These are phyloP conservation scores for Cerioporus squamosus DNA, from an alignment of 1,284 basidiomycete species.

Conservation along the genomic window DNA sequence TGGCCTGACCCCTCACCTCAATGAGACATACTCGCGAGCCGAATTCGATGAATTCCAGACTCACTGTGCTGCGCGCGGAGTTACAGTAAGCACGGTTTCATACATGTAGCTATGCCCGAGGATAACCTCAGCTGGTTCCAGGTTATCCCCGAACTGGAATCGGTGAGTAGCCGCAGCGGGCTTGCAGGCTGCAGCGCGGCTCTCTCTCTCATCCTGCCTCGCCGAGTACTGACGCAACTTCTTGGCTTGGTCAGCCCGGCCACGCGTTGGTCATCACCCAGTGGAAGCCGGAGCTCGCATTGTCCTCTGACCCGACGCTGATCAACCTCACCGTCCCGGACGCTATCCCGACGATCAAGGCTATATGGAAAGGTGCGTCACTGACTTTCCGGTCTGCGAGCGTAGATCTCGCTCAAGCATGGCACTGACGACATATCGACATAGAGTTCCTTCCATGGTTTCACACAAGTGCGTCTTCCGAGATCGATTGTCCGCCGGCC, in stretches of 20 bases:
- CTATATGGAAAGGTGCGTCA: slow-evolving; percentile 30
- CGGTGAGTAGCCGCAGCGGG: slow-evolving; percentile 18
- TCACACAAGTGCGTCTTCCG: slow-evolving; percentile 26
- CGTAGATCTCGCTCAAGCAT: background rate
- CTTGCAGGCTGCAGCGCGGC: background rate
- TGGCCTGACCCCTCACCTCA: slow-evolving; percentile 35
- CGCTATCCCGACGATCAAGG: slow-evolving; percentile 30
- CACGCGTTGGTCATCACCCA: slow-evolving; percentile 42
- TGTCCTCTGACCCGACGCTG: slow-evolving; percentile 34
- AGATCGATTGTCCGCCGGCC: no score
- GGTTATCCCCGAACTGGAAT: slow-evolving; percentile 42
- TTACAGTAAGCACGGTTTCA: slow-evolving; percentile 28
- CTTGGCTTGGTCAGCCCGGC: slow-evolving; percentile 30
- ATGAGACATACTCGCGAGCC: slow-evolving; percentile 39
- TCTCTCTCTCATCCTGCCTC: background rate
- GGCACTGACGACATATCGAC: background rate
- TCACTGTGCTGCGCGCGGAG: slow-evolving; percentile 37
- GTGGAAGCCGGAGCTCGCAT: slow-evolving; percentile 42
- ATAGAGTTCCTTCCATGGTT: slow-evolving; percentile 38
- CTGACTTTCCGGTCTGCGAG: background rate
- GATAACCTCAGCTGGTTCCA: background rate
- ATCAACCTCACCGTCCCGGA: slow-evolving; percentile 36
- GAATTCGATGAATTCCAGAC: slow-evolving; percentile 39
- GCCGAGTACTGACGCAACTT: background rate
- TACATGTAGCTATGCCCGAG: background rate